A percentile compares a stretch with the other conserved stretches of the same genome.
These are phyloP conservation scores for Botrytis deweyae DNA, from an alignment of 2,329 filamentous ascomycete genomes.

Conservation along the genomic window DNA sequence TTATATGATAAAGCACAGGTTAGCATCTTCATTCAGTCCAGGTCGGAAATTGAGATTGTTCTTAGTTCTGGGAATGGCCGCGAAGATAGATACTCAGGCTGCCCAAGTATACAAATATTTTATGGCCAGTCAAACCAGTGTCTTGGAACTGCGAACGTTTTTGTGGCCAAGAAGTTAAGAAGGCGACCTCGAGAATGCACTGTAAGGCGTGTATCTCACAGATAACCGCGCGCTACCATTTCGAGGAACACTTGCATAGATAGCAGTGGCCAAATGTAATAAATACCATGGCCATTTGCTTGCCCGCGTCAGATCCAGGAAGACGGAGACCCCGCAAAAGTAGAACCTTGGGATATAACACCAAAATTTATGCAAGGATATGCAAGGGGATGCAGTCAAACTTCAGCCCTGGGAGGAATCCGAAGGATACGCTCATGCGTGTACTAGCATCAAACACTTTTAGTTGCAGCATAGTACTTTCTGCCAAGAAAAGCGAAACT, in stretches of 20 bases:
- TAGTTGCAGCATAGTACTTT: not conserved
- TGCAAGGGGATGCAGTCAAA: not conserved
- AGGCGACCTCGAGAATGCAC: not conserved
- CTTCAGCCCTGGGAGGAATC: slow-evolving; percentile 7
- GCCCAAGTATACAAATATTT: not conserved
- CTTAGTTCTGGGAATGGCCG: not conserved
- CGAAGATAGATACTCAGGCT: not conserved
- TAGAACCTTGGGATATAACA: not conserved
- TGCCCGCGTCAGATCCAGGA: not conserved
- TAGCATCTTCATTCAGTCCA: not conserved
- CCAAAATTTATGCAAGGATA: not conserved
- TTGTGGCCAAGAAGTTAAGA: not conserved
- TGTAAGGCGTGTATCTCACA: not conserved
- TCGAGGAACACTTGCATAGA: not conserved
- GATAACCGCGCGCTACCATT: slow-evolving; percentile 1
- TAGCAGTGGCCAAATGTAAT: not conserved
- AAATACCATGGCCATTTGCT: not conserved
- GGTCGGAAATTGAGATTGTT: not conserved
- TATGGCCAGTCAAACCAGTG: not conserved
- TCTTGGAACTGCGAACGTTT: not conserved
- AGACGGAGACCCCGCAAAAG: slow-evolving; percentile 1
- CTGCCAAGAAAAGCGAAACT: not conserved
- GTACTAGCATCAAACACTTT: not conserved
- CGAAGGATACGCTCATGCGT: not conserved
- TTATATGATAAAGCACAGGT: not conserved